Evolutionary conservation across 257 asterid genomes (phyloP).

Genomic region (Solanum microdontum): DNA sequence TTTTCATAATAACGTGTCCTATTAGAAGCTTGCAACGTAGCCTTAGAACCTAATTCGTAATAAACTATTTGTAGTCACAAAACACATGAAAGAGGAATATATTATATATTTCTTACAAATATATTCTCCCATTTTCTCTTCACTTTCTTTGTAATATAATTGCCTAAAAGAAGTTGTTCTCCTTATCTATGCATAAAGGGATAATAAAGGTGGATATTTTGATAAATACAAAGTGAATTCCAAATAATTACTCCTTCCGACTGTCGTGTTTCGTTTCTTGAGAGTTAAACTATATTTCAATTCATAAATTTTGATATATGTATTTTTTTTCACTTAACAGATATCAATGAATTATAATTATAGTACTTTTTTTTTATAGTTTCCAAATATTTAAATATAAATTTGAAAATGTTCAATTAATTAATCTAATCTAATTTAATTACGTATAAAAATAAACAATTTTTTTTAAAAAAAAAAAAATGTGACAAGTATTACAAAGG

Average conservation of each 20-base stretch:
- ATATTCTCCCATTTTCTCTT: not conserved
- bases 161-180: not conserved
- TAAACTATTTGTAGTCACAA: not conserved
- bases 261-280: not conserved
- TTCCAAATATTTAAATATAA: too few species aligned
- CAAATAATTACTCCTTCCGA: not conserved
- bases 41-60: not conserved
- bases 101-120: not conserved
- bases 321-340: too few species aligned
- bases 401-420: too few species aligned
- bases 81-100: not conserved
- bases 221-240: not conserved
- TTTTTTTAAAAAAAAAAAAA: too few species aligned
- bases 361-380: too few species aligned
- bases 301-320: too few species aligned
- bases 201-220: not conserved
- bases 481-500: too few species aligned
- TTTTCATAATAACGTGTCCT: not conserved
- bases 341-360: too few species aligned
- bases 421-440: too few species aligned
- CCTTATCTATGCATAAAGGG: not conserved
- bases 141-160: conserved; percentile 1
- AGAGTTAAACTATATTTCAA: not conserved
- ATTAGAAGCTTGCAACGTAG: not conserved
- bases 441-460: too few species aligned